Conservation (phyloP, 1,284 basidiomycete species). For the Cryptococcus sp. region DNA sequence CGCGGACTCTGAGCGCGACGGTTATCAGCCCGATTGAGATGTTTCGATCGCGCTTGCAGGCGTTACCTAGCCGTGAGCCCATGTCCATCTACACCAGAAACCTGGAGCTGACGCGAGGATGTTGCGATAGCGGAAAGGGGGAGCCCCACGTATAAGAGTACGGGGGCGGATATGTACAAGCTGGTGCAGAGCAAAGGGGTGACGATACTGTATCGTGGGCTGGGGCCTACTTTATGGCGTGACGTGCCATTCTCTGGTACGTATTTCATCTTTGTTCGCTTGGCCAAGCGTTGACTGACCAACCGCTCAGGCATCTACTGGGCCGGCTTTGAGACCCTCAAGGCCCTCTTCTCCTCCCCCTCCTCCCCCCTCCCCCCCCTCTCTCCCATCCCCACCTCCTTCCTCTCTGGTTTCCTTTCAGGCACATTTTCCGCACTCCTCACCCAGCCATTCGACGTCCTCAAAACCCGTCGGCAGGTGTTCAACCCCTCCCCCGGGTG, state of each 20-base stretch:
- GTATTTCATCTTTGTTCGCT: constrained; percentile 6
- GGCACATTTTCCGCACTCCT: constrained; percentile 70
- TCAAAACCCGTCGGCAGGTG: constrained; percentile 87
- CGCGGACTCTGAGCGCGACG: constrained; percentile 75
- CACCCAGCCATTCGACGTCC: constrained; percentile 93
- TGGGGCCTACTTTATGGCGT: constrained; percentile 89
- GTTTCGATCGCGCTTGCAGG: constrained; percentile 88
- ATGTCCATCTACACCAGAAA: too few species aligned
- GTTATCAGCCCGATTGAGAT: constrained; percentile 88
- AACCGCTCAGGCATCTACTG: constrained; percentile 44
- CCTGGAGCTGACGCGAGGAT: neutral
- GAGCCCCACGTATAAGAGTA: constrained; percentile 58
- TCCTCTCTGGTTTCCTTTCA: constrained; percentile 45
- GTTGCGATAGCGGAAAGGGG: constrained; percentile 54
- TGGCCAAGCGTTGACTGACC: neutral
- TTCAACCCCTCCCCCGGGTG: constrained; percentile 60
- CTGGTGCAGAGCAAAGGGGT: constrained; percentile 65
- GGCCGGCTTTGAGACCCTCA: constrained; percentile 48
- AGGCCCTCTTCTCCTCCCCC: constrained; percentile 38
- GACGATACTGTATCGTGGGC: constrained; percentile 77
- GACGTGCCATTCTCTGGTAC: constrained; percentile 92
- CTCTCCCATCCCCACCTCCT: constrained; percentile 40
- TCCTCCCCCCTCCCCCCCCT: constrained; percentile 28
- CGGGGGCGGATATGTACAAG: constrained; percentile 36
- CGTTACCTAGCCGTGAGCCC: constrained; percentile 56